Evolutionary conservation across 805 yeast genomes (phyloP).

Genomic region (Candida arabinofermentans): DNA sequence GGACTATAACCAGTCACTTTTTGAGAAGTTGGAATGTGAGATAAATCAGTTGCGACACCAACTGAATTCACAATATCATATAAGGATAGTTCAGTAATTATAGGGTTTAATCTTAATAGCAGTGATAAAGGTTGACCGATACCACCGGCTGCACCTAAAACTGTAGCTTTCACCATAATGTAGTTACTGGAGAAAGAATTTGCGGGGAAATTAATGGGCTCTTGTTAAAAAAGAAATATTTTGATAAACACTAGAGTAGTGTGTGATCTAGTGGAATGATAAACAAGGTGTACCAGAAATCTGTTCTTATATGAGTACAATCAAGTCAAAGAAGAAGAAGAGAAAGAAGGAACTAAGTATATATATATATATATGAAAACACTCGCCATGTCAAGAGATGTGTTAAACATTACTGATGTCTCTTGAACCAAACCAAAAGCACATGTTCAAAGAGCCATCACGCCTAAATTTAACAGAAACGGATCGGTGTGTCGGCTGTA

Average conservation of each 20-base stretch:
- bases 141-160: constrained; percentile 90
- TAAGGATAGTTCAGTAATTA: constrained; percentile 62
- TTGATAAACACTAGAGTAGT: no score
- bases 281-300: no score
- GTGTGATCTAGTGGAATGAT: no score
- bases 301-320: no score
- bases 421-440: no score
- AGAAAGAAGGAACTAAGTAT: no score
- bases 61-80: constrained; percentile 82
- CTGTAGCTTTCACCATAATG: constrained; percentile 58
- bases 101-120: constrained; percentile 65
- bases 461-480: background rate
- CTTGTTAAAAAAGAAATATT: background rate
- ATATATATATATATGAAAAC: no score
- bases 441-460: background rate
- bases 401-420: no score
- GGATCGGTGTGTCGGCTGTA: background rate
- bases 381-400: no score
- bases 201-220: background rate
- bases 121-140: constrained; percentile 91
- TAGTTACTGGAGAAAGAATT: no score
- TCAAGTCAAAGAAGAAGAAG: no score
- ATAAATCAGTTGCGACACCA: constrained; percentile 86
- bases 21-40: constrained; percentile 52
- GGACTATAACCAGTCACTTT: constrained; percentile 24